A percentile compares a stretch with the other conserved stretches of the same genome.
phyloP scores from a whole-genome alignment of 768 basidiomycete genomes.

The Lentinula sp. region DNA sequence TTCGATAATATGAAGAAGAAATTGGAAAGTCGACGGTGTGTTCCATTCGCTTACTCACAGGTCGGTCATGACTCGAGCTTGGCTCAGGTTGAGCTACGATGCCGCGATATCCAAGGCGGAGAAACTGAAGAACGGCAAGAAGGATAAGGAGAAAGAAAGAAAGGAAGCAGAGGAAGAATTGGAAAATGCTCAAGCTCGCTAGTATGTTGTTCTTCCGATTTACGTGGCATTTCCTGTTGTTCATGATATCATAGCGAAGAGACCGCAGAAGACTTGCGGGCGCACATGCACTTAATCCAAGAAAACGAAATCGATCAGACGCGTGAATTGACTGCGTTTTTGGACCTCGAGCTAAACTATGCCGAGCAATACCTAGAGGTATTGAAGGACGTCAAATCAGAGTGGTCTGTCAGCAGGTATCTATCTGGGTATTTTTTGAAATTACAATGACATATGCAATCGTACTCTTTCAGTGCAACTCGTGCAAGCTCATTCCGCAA shows the following conservation, averaged over 20 bases:
- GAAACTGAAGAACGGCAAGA: constrained; percentile 65
- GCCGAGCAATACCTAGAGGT: constrained; percentile 70
- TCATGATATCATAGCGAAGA: constrained; percentile 56
- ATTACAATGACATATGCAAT: neutral
- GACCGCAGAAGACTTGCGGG: constrained; percentile 77
- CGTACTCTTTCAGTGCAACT: neutral
- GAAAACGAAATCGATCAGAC: constrained; percentile 72
- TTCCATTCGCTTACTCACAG: neutral
- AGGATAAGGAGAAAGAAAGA: constrained; percentile 80
- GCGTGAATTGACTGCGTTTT: constrained; percentile 60
- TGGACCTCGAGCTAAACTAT: constrained; percentile 72
- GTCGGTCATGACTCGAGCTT: neutral
- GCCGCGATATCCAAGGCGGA: constrained; percentile 66
- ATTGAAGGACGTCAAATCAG: constrained; percentile 57
- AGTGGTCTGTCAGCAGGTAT: constrained; percentile 60
- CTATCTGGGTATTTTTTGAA: constrained; percentile 15
- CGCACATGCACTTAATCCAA: constrained; percentile 73
- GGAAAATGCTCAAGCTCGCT: constrained; percentile 62
- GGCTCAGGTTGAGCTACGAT: constrained; percentile 64
- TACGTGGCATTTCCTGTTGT: neutral
- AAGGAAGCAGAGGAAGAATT: constrained; percentile 80
- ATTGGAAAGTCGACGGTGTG: constrained; percentile 75
- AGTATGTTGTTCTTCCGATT: constrained; percentile 24
- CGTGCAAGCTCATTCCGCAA: neutral
- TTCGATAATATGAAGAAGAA: constrained; percentile 81